These are phyloP conservation scores for Fonsecaea erecta DNA, from an alignment of 2,329 filamentous ascomycete genomes.

Conservation along the genomic window DNA sequence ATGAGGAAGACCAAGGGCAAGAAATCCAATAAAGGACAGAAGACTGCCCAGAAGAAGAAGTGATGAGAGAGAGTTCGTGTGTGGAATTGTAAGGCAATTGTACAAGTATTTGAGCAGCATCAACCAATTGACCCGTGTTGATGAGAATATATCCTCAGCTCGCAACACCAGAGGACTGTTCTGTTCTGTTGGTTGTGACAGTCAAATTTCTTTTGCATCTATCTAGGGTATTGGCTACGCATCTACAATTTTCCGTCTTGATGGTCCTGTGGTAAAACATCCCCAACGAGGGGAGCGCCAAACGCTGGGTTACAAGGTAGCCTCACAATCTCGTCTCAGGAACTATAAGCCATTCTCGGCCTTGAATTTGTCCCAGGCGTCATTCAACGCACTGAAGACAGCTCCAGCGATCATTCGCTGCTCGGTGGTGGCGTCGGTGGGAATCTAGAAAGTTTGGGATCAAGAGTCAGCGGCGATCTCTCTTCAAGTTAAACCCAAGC, in stretches of 20 bases:
- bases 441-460: slow-evolving; percentile 53
- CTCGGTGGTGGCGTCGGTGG: slow-evolving; percentile 67
- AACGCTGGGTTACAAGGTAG: neutral
- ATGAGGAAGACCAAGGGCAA: slow-evolving; percentile 71
- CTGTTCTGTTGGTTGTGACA: neutral
- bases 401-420: slow-evolving; percentile 69
- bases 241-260: neutral
- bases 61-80: neutral
- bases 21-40: slow-evolving; percentile 36
- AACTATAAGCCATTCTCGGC: slow-evolving; percentile 61
- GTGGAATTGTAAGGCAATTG: neutral
- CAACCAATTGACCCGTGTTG: neutral
- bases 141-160: neutral
- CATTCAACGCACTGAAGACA: slow-evolving; percentile 68
- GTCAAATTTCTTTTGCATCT: neutral
- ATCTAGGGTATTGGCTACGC: neutral
- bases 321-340: neutral
- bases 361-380: slow-evolving; percentile 72
- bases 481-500: neutral
- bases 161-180: neutral
- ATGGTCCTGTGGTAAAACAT: neutral
- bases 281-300: neutral
- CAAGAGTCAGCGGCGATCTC: neutral
- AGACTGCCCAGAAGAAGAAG: slow-evolving; percentile 26
- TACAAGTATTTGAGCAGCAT: neutral